Evolutionary conservation across 2,329 filamentous ascomycete genomes (phyloP).

Genomic region (Escovopsis weberi): DNA sequence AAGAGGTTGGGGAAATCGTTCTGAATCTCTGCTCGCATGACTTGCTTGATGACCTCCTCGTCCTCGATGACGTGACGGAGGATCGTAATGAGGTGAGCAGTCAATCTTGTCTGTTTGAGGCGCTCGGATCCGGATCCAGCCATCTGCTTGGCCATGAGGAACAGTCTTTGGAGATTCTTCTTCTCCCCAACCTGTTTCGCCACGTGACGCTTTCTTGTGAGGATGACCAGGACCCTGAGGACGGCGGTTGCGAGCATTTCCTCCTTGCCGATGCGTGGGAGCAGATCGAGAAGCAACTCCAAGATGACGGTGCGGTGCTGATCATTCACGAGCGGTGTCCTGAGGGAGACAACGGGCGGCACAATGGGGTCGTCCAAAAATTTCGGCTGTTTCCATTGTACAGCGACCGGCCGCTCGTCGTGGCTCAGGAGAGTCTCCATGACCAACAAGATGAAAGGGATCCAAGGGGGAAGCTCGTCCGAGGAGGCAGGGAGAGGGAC

Average conservation of each 20-base stretch:
- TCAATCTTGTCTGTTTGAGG: constrained; percentile 41
- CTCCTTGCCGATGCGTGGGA: constrained; percentile 80
- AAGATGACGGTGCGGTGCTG: constrained; percentile 60
- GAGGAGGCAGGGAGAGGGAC: constrained; percentile 48
- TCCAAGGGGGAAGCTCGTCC: constrained; percentile 81
- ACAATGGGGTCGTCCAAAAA: constrained; percentile 34
- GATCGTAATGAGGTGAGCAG: constrained; percentile 62
- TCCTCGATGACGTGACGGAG: constrained; percentile 91
- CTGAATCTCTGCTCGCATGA: constrained; percentile 83
- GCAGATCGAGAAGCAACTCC: constrained; percentile 61
- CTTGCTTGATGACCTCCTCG: constrained; percentile 74
- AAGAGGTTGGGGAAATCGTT: constrained; percentile 51
- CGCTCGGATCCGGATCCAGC: constrained; percentile 63
- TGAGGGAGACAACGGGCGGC: constrained; percentile 44
- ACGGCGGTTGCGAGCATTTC: constrained; percentile 72
- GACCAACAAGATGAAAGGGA: constrained; percentile 78
- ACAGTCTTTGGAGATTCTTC: constrained; percentile 75
- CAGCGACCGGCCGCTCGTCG: constrained; percentile 66
- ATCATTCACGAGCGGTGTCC: constrained; percentile 38
- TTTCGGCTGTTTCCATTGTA: constrained; percentile 50
- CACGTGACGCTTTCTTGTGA: constrained; percentile 65
- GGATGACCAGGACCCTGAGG: constrained; percentile 68
- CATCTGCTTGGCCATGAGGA: constrained; percentile 91
- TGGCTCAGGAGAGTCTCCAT: constrained; percentile 83
- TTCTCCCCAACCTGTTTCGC: constrained; percentile 71